phyloP scores from a whole-genome alignment of 2,329 filamentous ascomycete species.

The Sclerotinia borealis region DNA sequence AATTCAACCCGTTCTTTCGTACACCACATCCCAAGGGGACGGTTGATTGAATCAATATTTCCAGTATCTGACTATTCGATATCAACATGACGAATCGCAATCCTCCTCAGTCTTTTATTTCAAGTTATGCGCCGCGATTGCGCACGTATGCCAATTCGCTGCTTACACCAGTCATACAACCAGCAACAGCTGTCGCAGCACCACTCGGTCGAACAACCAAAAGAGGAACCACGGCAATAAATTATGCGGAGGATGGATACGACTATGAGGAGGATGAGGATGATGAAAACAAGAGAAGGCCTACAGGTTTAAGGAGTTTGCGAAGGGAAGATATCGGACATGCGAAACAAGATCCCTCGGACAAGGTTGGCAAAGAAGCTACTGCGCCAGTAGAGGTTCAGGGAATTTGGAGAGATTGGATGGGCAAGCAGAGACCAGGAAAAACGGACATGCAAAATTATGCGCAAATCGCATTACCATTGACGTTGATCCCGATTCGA shows the following conservation, averaged over 20 bases:
- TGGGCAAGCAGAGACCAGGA: slow-evolving; percentile 62
- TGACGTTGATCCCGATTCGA: slow-evolving; percentile 89
- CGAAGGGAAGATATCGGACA: slow-evolving; percentile 67
- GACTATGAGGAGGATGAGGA: slow-evolving; percentile 79
- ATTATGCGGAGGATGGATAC: slow-evolving; percentile 94
- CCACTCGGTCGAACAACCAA: slow-evolving; percentile 83
- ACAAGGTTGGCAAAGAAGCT: slow-evolving; percentile 80
- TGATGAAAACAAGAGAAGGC: slow-evolving; percentile 59
- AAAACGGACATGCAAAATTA: slow-evolving; percentile 55
- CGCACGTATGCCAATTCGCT: slow-evolving; percentile 89
- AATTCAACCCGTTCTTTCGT: not conserved
- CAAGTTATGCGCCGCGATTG: slow-evolving; percentile 84
- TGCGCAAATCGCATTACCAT: slow-evolving; percentile 68
- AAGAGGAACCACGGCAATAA: slow-evolving; percentile 91
- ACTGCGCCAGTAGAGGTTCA: slow-evolving; percentile 73
- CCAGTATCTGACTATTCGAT: not conserved
- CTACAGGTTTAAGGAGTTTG: slow-evolving; percentile 77
- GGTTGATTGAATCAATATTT: not conserved
- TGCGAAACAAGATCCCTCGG: slow-evolving; percentile 57
- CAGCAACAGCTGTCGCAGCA: slow-evolving; percentile 57
- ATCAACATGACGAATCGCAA: slow-evolving; percentile 28
- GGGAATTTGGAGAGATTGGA: slow-evolving; percentile 93
- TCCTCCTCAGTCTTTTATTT: slow-evolving; percentile 79
- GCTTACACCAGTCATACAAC: slow-evolving; percentile 74
- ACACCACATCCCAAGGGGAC: not conserved